Conservation (phyloP, 176 grass and related monocot genomes). For the Themeda triandra region DNA sequence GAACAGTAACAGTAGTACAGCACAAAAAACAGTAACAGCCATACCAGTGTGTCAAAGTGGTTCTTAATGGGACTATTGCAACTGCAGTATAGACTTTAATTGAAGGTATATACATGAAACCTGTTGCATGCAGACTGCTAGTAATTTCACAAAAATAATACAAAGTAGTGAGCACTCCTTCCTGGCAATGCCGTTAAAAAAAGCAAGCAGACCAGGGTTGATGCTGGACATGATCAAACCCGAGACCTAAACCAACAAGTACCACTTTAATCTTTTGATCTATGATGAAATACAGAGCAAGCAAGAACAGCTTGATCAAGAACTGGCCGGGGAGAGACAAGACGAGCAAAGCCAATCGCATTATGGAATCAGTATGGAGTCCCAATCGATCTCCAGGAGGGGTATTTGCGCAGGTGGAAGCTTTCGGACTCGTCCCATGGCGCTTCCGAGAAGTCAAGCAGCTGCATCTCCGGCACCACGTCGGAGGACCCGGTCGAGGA, state of each 20-base stretch:
- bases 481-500: conserved; percentile 45
- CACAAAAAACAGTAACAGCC: not conserved
- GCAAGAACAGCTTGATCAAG: conserved; percentile 27
- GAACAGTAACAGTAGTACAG: not conserved
- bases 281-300: conserved; percentile 12
- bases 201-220: conserved; percentile 44
- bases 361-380: conserved; percentile 62
- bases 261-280: not conserved
- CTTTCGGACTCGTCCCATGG: conserved; percentile 87
- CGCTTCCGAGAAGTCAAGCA: conserved; percentile 67
- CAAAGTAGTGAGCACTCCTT: conserved; percentile 12
- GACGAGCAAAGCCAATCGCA: not conserved
- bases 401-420: conserved; percentile 74
- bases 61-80: conserved; percentile 37
- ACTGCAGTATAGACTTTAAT: not conserved
- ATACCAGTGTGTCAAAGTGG: not conserved
- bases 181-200: conserved; percentile 56
- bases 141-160: conserved; percentile 2
- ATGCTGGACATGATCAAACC: conserved; percentile 31
- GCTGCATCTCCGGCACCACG: conserved; percentile 51
- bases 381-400: conserved; percentile 98
- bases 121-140: not conserved
- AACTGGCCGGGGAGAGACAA: not conserved
- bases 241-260: conserved; percentile 31
- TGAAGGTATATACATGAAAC: conserved; percentile 10